Conservation (phyloP, 2,329 filamentous ascomycete species). For the Alternaria gaisen region DNA sequence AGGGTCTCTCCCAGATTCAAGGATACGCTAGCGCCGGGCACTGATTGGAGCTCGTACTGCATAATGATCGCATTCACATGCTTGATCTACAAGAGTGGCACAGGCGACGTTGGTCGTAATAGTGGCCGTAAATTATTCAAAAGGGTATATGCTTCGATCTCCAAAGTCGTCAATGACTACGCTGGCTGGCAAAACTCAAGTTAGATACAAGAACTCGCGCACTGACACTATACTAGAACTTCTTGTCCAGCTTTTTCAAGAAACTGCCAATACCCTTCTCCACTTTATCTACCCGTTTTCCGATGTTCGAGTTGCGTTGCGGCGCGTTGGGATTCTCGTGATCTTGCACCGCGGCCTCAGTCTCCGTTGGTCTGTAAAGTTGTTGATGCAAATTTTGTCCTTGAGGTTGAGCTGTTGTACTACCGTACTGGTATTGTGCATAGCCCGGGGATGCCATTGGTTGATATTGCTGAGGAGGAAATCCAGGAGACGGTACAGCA, state of each 20-base stretch:
- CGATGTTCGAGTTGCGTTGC: conserved; percentile 63
- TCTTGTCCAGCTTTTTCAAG: conserved; percentile 82
- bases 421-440: conserved; percentile 62
- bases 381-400: conserved; percentile 72
- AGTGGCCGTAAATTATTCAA: neutral
- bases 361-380: conserved; percentile 73
- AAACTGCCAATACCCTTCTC: conserved; percentile 76
- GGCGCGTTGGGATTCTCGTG: conserved; percentile 30
- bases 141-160: neutral
- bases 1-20: conserved; percentile 19
- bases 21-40: conserved; percentile 23
- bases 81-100: conserved; percentile 16
- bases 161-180: conserved; percentile 8
- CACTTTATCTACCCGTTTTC: conserved; percentile 70
- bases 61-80: conserved; percentile 23
- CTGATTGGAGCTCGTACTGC: conserved; percentile 25
- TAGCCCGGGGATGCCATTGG: conserved; percentile 59
- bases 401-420: conserved; percentile 42
- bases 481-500: conserved; percentile 52
- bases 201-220: conserved; percentile 9
- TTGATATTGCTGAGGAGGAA: conserved; percentile 49
- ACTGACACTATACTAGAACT: conserved; percentile 55
- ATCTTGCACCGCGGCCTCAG: conserved; percentile 56
- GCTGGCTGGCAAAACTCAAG: conserved; percentile 25
- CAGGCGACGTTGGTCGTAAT: neutral